Conservation (phyloP, 495 filamentous ascomycete genomes). For the Penicillium subrubescens region DNA sequence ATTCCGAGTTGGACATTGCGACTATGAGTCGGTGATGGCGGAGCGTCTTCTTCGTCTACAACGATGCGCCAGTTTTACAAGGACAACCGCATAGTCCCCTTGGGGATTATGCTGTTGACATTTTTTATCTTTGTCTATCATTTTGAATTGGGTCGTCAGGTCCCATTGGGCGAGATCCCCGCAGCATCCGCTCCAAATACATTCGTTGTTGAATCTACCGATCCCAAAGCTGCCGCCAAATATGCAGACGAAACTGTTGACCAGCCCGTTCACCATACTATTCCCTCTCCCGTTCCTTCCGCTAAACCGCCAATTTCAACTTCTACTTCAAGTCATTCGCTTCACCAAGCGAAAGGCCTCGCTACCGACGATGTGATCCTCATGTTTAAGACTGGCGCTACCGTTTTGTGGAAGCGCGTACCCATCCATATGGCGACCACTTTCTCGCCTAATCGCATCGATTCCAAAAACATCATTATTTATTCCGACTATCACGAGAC, state of each 20-base stretch:
- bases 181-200: slow-evolving; percentile 5
- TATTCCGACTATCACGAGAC: slow-evolving; percentile 41
- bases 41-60: not conserved
- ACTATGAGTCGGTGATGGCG: not conserved
- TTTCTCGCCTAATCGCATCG: slow-evolving; percentile 27
- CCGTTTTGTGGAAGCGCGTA: slow-evolving; percentile 36
- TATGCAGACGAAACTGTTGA: slow-evolving; percentile 3
- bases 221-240: not conserved
- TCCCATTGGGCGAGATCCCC: slow-evolving; percentile 14
- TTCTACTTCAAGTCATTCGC: slow-evolving; percentile 1
- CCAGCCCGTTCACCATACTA: slow-evolving; percentile 7
- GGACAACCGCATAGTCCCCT: slow-evolving; percentile 31
- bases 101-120: slow-evolving; percentile 32
- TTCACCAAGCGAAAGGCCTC: slow-evolving; percentile 22
- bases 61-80: slow-evolving; percentile 25
- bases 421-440: slow-evolving; percentile 35
- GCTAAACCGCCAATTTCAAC: slow-evolving; percentile 35
- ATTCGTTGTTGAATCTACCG: slow-evolving; percentile 8
- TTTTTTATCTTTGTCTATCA: slow-evolving; percentile 30
- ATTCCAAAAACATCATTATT: slow-evolving; percentile 29
- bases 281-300: slow-evolving; percentile 17
- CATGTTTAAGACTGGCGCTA: slow-evolving; percentile 43
- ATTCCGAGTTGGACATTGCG: not conserved
- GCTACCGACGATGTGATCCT: slow-evolving; percentile 42
- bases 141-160: slow-evolving; percentile 25